Evolutionary conservation across 768 basidiomycete genomes (phyloP).

Genomic region (Lactarius hengduanensis): DNA sequence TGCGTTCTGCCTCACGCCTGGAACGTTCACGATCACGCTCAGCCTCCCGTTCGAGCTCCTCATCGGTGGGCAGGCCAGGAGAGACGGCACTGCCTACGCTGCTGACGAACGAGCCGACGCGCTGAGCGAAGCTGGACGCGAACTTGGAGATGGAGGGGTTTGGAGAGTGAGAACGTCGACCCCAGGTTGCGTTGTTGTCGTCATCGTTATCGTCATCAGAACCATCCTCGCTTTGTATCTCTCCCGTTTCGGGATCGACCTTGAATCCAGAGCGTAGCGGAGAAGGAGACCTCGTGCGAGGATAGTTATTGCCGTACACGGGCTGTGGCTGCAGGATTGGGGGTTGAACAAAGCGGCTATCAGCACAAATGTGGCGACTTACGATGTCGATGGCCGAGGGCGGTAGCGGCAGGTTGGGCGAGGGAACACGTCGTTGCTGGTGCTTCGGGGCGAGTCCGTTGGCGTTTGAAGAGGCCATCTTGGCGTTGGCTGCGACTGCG

Average conservation of each 20-base stretch:
- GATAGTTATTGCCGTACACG: constrained; percentile 38
- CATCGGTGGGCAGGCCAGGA: constrained; percentile 57
- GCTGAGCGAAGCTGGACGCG: constrained; percentile 71
- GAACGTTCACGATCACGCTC: constrained; percentile 73
- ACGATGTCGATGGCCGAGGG: constrained; percentile 44
- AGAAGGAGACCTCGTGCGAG: constrained; percentile 58
- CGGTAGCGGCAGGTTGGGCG: constrained; percentile 38
- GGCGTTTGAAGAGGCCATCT: constrained; percentile 34
- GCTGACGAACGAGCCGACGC: constrained; percentile 64
- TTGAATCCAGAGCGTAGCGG: constrained; percentile 67
- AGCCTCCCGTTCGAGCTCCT: constrained; percentile 80
- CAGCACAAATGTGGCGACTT: constrained; percentile 15
- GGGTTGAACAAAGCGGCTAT: constrained; percentile 23
- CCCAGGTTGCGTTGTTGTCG: constrained; percentile 40
- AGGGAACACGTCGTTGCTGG: constrained; percentile 41
- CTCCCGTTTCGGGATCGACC: constrained; percentile 55
- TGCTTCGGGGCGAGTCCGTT: constrained; percentile 32
- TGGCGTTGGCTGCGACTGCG: constrained; percentile 16
- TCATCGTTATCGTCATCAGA: constrained; percentile 48
- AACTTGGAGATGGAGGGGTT: constrained; percentile 71
- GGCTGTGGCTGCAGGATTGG: constrained; percentile 42
- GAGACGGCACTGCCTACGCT: constrained; percentile 41
- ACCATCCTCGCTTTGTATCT: constrained; percentile 41
- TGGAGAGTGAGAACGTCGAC: constrained; percentile 56
- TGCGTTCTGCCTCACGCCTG: constrained; percentile 74